A percentile compares a stretch with the other conserved stretches of the same genome.
Evolutionary conservation across 108 stramenopile genomes (phyloP).

Genomic region (Cylindrotheca fusiformis): DNA sequence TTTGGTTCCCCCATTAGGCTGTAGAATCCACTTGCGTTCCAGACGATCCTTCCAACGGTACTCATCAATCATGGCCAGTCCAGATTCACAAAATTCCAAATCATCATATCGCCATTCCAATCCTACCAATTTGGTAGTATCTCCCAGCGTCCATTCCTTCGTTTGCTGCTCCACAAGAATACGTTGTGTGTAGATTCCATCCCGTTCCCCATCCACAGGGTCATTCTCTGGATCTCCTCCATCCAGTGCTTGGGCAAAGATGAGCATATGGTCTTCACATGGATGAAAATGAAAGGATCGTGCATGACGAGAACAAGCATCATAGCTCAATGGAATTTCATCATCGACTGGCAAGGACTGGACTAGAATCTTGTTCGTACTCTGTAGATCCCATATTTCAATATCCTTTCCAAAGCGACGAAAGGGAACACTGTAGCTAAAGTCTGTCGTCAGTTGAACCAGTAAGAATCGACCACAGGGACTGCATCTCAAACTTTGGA

Average conservation of each 20-base stretch:
- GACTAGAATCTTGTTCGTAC: not conserved
- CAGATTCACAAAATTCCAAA: conserved; percentile 6
- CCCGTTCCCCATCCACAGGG: conserved; percentile 3
- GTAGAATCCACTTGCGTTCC: conserved; percentile 10
- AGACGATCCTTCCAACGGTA: conserved; percentile 17
- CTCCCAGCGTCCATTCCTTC: not conserved
- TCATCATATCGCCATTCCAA: conserved; percentile 16
- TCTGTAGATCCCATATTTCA: not conserved
- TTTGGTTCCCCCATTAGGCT: not conserved
- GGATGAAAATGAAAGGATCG: conserved; percentile 9
- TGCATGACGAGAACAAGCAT: conserved; percentile 12
- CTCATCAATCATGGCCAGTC: conserved; percentile 3
- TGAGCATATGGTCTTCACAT: not conserved
- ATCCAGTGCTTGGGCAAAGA: conserved; percentile 11
- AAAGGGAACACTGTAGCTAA: not conserved
- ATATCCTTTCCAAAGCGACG: conserved; percentile 10
- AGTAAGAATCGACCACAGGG: conserved; percentile 7
- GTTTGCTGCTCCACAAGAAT: not conserved
- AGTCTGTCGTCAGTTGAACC: conserved; percentile 1
- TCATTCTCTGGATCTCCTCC: conserved; percentile 13
- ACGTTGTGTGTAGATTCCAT: conserved; percentile 5
- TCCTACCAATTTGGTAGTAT: not conserved
- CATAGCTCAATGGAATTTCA: conserved; percentile 12
- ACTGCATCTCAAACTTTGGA: not conserved
- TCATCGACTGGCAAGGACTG: conserved; percentile 3